Percentiles rank a stretch among this genome's conserved stretches.
phyloP scores from a whole-genome alignment of 768 basidiomycete species.

The Auricularia sp. region DNA sequence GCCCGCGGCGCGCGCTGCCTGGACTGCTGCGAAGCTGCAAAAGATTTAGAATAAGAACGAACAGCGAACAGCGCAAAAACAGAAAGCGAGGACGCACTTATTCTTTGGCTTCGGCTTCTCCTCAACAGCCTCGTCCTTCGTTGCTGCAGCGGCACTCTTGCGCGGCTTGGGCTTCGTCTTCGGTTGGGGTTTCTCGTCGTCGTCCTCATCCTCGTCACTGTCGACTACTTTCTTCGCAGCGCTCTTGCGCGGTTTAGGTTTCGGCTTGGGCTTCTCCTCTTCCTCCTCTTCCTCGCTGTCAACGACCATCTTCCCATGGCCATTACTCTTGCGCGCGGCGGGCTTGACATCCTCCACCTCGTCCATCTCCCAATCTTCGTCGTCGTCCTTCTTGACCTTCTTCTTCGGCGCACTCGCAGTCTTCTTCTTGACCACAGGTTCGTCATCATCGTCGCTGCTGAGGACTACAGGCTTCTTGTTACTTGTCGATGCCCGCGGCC shows the following conservation, averaged over 20 bases:
- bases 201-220: too few species aligned
- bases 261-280: too few species aligned
- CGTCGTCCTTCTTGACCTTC: slow-evolving; percentile 1
- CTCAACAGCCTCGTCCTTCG: too few species aligned
- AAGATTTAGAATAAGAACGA: slow-evolving; percentile 26
- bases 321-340: slow-evolving; percentile 10
- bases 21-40: slow-evolving; percentile 33
- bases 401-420: slow-evolving; percentile 1
- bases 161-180: background rate
- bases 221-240: too few species aligned
- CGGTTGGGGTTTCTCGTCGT: too few species aligned
- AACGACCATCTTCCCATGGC: too few species aligned
- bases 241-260: too few species aligned
- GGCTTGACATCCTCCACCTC: background rate
- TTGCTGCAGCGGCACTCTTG: slow-evolving; percentile 4
- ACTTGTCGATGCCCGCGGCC: background rate
- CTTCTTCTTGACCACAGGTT: slow-evolving; percentile 10
- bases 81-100: slow-evolving; percentile 19
- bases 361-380: background rate
- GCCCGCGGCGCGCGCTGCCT: slow-evolving; percentile 45
- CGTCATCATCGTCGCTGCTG: background rate
- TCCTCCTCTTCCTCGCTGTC: too few species aligned
- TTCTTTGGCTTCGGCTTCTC: slow-evolving; percentile 24
- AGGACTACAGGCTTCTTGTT: background rate
- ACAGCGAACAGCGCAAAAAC: background rate